Evolutionary conservation across 495 filamentous ascomycete species (phyloP), one percentile per base, ranked within the genome.

Genomic region (Cryomyces antarcticus): DNA sequence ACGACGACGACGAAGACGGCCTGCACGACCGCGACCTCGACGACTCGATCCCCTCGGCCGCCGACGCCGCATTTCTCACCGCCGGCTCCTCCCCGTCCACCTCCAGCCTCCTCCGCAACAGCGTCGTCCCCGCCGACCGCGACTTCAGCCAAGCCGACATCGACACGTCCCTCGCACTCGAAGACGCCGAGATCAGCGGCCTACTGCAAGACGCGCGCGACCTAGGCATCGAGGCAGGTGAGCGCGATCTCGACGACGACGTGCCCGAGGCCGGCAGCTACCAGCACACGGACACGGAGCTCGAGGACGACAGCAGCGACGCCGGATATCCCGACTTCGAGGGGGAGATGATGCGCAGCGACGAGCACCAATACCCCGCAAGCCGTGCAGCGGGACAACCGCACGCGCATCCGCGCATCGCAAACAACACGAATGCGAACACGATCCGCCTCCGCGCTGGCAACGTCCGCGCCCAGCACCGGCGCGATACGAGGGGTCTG

Each of bases 211-310:
- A 67, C 5, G 66, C 59, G 30, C 53, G 55, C 29, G 52, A 49
- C 9, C 39, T 71, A 58, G 68, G 62, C 43, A 72, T 74, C 64
- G 17, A 24, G 17, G 17, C 17, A 2, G 68, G 65, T 39, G 53
- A 60, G 46, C 48, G 52, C 11, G 65, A 81, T 54, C 61, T 81
- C 5, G 77, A 81, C 54, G 75, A 74, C 33, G 72, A 76, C 47
- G 68, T 81, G 28, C 77, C 77, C 29, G 75, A 79, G 48, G 77
- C 75, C 38, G 72, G 68, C 5, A 69, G 70, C 46, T 82, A 80
- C 51, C 73, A 82, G 60, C 84, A 93, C 52, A 93, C 84, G 17
- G 84, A 93, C 60, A 84, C 81, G 5, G 82, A 88, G 49, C 70
- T 68, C n/a, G 74, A 77, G 44, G 58, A 80, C 17, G 62, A 51